These are phyloP conservation scores for Papilionanthe hybrid DNA, from an alignment of 116 monocot genomes.

Conservation along the genomic window DNA sequence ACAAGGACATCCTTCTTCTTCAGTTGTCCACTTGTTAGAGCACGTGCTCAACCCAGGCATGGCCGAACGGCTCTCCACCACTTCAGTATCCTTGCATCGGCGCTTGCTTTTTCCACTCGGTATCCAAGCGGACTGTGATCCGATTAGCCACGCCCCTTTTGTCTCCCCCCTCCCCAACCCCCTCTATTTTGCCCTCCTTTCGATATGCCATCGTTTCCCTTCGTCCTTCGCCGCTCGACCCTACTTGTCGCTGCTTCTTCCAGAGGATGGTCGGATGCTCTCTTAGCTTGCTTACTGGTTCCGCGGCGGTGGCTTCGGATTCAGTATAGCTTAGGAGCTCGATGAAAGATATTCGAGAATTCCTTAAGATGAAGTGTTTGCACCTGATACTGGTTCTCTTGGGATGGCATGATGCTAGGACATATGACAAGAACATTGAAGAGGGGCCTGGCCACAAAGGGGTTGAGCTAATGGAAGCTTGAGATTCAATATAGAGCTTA, in stretches of 20 bases:
- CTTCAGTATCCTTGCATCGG: constrained; percentile 5
- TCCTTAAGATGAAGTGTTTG: constrained; percentile 58
- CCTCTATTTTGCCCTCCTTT: too few relatives aligned
- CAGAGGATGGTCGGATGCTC: constrained; percentile 3
- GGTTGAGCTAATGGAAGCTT: constrained; percentile 96
- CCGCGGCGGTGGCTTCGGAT: constrained; percentile 43
- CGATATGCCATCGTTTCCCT: background rate
- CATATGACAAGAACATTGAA: constrained; percentile 87
- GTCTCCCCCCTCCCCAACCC: background rate
- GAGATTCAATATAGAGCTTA: constrained; percentile 78
- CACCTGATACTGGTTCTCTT: constrained; percentile 69
- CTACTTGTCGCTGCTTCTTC: background rate
- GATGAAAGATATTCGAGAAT: constrained; percentile 72
- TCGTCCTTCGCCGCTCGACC: background rate
- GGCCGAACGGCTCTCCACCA: constrained; percentile 15
- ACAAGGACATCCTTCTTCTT: too few relatives aligned
- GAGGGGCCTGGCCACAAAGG: constrained; percentile 83
- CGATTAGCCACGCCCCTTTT: background rate
- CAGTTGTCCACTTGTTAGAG: too few relatives aligned
- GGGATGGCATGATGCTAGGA: constrained; percentile 98
- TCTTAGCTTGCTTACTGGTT: constrained; percentile 8
- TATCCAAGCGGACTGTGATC: background rate
- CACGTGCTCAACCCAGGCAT: background rate
- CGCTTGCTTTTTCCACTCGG: constrained; percentile 13
- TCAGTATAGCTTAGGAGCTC: constrained; percentile 62